Conservation (phyloP, 2,329 filamentous ascomycete species). For the Trichoderma oligosporum region DNA sequence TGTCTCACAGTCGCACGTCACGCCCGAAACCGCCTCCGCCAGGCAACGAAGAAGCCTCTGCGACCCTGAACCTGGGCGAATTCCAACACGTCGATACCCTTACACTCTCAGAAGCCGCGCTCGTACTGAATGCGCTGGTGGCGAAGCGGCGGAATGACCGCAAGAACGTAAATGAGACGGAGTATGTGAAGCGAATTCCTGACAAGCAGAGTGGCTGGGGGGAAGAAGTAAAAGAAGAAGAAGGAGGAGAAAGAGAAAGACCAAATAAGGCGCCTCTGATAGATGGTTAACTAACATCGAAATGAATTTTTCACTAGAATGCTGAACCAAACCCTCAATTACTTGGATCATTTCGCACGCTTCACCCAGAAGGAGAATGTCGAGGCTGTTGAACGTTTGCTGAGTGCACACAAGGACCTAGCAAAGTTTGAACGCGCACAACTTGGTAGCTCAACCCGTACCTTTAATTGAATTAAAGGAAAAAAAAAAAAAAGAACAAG, state of each 20-base stretch:
- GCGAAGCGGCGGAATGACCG: conserved; percentile 73
- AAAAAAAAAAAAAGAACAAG: neutral
- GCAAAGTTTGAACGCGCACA: conserved; percentile 92
- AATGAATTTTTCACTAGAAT: conserved; percentile 48
- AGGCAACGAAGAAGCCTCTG: conserved; percentile 83
- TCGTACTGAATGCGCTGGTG: conserved; percentile 87
- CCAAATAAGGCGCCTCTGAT: neutral
- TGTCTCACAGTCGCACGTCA: conserved; percentile 42
- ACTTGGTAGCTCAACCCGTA: conserved; percentile 57
- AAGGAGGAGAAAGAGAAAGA: neutral
- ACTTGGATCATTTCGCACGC: conserved; percentile 89
- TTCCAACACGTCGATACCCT: conserved; percentile 89
- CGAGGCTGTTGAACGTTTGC: conserved; percentile 84
- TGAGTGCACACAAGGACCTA: conserved; percentile 74
- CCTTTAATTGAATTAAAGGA: neutral
- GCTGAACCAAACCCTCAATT: conserved; percentile 82
- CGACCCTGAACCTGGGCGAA: conserved; percentile 81
- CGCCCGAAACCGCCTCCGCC: conserved; percentile 65
- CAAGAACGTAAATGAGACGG: conserved; percentile 80
- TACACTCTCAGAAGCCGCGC: conserved; percentile 84
- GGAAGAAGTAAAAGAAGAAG: neutral
- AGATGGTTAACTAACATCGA: neutral
- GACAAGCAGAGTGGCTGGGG: neutral
- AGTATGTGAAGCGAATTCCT: conserved; percentile 57
- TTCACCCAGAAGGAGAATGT: conserved; percentile 96